These are phyloP conservation scores for Lichtheimia corymbifera DNA, from an alignment of 371 early-diverging fungal species.

Conservation along the genomic window DNA sequence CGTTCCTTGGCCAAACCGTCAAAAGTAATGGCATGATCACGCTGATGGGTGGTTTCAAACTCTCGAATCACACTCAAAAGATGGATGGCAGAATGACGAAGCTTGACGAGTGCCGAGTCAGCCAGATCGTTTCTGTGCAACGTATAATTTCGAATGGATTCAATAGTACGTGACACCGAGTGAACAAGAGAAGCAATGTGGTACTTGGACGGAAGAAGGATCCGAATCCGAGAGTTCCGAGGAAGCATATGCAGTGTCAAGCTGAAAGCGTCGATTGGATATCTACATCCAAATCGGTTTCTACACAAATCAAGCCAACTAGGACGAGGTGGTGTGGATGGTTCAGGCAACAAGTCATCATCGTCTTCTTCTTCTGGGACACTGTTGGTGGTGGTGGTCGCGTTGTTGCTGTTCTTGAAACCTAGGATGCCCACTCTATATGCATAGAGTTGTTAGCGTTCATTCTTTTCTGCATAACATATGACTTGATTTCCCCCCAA, in stretches of 20 bases:
- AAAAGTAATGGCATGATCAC: constrained; percentile 30
- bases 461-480: neutral
- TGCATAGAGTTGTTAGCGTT: neutral
- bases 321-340: constrained; percentile 41
- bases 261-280: constrained; percentile 37
- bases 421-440: constrained; percentile 46
- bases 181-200: constrained; percentile 39
- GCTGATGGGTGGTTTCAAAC: constrained; percentile 36
- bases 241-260: constrained; percentile 23
- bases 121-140: constrained; percentile 43
- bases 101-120: constrained; percentile 26
- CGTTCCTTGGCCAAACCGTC: constrained; percentile 33
- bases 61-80: constrained; percentile 38
- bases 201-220: constrained; percentile 14
- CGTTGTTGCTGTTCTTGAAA: constrained; percentile 17
- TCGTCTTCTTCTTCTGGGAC: constrained; percentile 28
- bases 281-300: constrained; percentile 48
- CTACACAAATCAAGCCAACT: constrained; percentile 47
- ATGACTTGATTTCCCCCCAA: neutral
- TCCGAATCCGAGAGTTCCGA: constrained; percentile 26
- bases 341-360: constrained; percentile 26
- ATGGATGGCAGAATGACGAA: constrained; percentile 35
- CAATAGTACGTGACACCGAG: constrained; percentile 42
- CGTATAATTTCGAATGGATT: constrained; percentile 44
- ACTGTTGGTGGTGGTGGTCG: neutral